Evolutionary conservation across 2,329 filamentous ascomycete species (phyloP), one percentile per base, ranked within the genome.

Genomic region (Periconia sp.): DNA sequence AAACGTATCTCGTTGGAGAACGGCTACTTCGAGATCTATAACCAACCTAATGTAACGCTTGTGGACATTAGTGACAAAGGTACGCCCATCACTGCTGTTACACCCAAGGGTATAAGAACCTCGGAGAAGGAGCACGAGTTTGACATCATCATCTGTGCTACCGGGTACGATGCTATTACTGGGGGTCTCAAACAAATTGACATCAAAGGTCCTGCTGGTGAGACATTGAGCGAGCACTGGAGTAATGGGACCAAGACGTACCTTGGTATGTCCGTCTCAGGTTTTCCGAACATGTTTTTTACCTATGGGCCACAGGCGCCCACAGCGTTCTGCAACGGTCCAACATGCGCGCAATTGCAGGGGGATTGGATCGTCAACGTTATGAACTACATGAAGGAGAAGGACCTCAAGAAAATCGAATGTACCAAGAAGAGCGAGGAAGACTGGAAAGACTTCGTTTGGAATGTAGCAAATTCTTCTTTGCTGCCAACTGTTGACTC

Each of bases 231-330:
- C 9, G 59, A 59, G 14, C 35, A 58, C 20, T 66, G 59, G 60
- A 54, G 54, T 20, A 52, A 61, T 1, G 60, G 60, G 17, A 48
- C 45, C 5, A 57, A 53, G 20, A 67, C 72, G 0, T 77, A 77
- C 55, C 63, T 79, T 0, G 78, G 78, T 0, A 54, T 78, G 6
- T 60, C 62, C 2, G 66, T 73, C 1, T 54, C 69, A 1, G 63
- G 70, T 0, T 80, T 77, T 51, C 79, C 79, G 0, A 80, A 80
- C 54, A 61, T 81, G 53, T 75, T 80, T 56, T 63, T 68, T 43
- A 57, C 57, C 3, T 85, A 85, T 62, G 83, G 83, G 0, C 73
- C 78, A 0, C 83, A 86, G n/a, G 81, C 74, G 0, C 83, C 83
- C 0, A 85, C 82, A 0, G 76, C 82, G 0, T 71, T 85, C 68